These are phyloP conservation scores for Fusarium tuaranense DNA, from an alignment of 2,329 filamentous ascomycete genomes.

Conservation along the genomic window DNA sequence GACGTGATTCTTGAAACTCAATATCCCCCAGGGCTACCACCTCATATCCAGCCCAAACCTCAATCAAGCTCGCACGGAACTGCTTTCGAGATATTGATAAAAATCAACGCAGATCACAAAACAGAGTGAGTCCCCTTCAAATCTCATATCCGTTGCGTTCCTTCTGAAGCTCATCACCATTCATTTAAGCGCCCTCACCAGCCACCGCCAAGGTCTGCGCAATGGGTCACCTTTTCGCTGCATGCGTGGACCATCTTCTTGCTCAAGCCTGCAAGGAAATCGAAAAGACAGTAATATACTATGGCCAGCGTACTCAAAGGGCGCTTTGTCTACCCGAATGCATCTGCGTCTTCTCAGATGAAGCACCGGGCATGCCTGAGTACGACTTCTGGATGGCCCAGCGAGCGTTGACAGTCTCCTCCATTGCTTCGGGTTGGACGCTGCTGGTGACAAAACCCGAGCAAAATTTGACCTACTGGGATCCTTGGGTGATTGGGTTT, in stretches of 20 bases:
- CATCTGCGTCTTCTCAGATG: not conserved
- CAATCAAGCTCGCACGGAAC: not conserved
- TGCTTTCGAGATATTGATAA: not conserved
- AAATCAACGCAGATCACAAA: not conserved
- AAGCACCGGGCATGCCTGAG: not conserved
- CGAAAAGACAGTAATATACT: not conserved
- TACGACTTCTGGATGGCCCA: not conserved
- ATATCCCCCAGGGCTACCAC: not conserved
- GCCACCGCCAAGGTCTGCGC: not conserved
- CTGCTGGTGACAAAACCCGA: not conserved
- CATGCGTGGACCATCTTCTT: not conserved
- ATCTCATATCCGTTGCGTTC: not conserved
- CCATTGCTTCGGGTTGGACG: not conserved
- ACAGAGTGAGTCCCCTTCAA: not conserved
- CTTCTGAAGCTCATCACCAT: not conserved
- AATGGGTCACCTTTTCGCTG: not conserved
- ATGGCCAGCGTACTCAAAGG: not conserved
- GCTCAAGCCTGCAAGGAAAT: not conserved
- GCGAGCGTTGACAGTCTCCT: not conserved
- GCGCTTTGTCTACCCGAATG: not conserved
- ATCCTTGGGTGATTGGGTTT: not conserved
- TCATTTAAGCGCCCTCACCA: not conserved
- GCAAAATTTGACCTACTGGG: not conserved
- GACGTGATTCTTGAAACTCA: not conserved
- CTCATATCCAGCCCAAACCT: not conserved